Base-by-base conservation (phyloP, 2,329 filamentous ascomycete genomes). In the Colletotrichum sp. region DNA sequence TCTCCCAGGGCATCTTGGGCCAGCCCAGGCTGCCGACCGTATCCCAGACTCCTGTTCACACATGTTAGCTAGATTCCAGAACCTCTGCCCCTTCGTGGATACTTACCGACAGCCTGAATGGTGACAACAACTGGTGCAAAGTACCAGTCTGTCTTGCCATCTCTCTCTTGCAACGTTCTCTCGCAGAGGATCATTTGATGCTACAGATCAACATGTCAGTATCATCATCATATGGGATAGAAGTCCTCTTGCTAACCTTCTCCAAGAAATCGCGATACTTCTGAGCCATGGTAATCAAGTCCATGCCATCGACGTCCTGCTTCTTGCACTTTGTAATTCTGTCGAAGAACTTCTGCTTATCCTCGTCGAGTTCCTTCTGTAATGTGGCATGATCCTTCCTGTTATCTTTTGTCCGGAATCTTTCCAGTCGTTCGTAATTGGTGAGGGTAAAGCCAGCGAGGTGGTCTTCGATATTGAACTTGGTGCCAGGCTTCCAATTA, bases 11-110 rank as follows among this genome's bases (percentile, higher is more conserved):
- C 68, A 75, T 76, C 38, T 75, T 76, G 1, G 78, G 78, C 34
- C 69, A 74, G 6, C 87, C 87, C 2, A 89, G 80, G 21, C 84
- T 83, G 60, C 87, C 88, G 21, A 90, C 87, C 1, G 88, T 89
- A 75, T 90, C 88, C 84, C 84, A 90, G 4, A 92, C 90, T 10
- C 87, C 87, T 82, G 66, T 64, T 3, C 13, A 43, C 1, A 48
- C n/a, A 52, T 13, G n/a, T 24, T 16, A 64, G 61, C 16, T 32
- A n/a, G 10, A 30, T 21, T 26, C 15, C 34, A 32, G 10, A 4
- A 13, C 9, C 8, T 12, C 8, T 15, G 6, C 18, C 15, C 8
- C 8, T 24, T 1, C 12, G 4, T 18, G 8, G 0, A 26, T 1
- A 67, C 74, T 71, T 3, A 63, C 74, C 74, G 1, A 76, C 74